Evolutionary conservation across 202 grass and related monocot genomes (phyloP), one percentile per base, ranked within the genome.

Genomic region (Musa balbisiana): DNA sequence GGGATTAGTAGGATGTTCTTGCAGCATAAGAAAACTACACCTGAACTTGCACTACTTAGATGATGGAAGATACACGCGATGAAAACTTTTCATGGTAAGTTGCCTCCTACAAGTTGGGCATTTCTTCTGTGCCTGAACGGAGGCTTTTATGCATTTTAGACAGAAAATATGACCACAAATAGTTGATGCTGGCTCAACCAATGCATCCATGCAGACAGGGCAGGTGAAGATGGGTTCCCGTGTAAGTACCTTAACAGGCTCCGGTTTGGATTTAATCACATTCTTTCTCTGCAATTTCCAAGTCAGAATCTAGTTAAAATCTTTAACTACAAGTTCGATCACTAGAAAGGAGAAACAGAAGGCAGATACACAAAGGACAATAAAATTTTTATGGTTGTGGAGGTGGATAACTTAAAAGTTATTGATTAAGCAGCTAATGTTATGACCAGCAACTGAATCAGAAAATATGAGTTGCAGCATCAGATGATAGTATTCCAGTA

Each of bases 161-260:
- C 94, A 98, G 75, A 93, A 98, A 82, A 98, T 91, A 79, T 98
- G 94, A 15, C 94, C 94, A 8, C 94, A 98, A 49, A 82, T 81
- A 23, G 94, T 98, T 22, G 94, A 93, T 10, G 94, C 82, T 9
- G 94, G 52, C 17, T 98, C 78, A 0, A 74, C 82, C 76, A 98
- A 66, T 53, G 84, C 55, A 13, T 83, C 86, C 86, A 89, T 83
- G 82, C 94, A 98, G 67, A 91, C 75, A 3, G 88, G 91, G 8
- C 94, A 98, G 58, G 51, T 91, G 53, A 93, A 91, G 65, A 79
- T 93, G 29, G 86, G 84, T 11, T 22, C 20, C 21, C 24, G 24
- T 13, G 29, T 33, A 23, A 53, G 9, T 10, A 25, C 49, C 15
- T 65, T 19, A 22, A 15, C 85, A 75, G 82, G 82, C 81, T 73